Conservation (phyloP, 768 basidiomycete species). For the Psilocybe cyanescens region DNA sequence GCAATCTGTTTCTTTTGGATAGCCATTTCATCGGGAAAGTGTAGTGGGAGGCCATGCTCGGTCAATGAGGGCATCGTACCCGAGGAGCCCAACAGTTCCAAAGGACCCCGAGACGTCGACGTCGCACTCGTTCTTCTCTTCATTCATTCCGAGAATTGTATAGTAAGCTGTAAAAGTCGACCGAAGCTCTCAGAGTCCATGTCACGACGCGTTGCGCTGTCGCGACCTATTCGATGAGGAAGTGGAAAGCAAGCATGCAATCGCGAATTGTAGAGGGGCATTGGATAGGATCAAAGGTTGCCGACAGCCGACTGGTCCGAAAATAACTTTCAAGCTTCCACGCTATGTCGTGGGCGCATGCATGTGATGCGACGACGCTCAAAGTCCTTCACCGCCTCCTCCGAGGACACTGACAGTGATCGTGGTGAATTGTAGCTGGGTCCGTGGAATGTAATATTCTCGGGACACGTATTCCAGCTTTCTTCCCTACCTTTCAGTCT, state of each 20-base stretch:
- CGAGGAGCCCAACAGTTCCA: neutral
- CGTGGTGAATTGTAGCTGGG: neutral
- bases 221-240: too few relatives aligned
- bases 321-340: neutral
- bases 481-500: neutral
- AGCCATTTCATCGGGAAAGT: neutral
- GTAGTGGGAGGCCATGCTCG: neutral
- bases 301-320: neutral
- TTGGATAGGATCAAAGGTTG: neutral
- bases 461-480: constrained; percentile 7
- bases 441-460: constrained; percentile 13
- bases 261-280: neutral
- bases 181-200: too few relatives aligned
- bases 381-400: too few relatives aligned
- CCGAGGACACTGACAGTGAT: neutral
- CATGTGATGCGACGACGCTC: too few relatives aligned
- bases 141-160: too few relatives aligned
- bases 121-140: too few relatives aligned
- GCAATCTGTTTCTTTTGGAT: neutral
- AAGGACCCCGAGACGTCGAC: too few relatives aligned
- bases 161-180: too few relatives aligned
- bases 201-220: too few relatives aligned
- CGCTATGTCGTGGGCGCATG: too few relatives aligned
- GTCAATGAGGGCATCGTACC: neutral
- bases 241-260: too few relatives aligned